phyloP scores from a whole-genome alignment of 257 asterid species.

The Vinca minor region DNA sequence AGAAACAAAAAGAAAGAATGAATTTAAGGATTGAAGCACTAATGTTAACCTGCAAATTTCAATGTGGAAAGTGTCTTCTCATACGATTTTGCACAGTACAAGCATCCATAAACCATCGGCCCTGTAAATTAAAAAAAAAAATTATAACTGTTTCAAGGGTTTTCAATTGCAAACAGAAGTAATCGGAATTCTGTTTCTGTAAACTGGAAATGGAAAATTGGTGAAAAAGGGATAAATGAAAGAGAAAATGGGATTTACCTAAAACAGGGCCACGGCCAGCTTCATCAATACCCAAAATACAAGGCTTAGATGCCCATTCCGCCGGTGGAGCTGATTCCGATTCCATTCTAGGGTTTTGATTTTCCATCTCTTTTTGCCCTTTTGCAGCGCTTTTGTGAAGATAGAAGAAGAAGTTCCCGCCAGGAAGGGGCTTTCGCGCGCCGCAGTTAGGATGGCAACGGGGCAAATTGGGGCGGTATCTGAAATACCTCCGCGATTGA shows the following conservation, averaged over 20 bases:
- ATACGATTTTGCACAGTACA: slow-evolving; percentile 74
- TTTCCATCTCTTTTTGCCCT: slow-evolving; percentile 8
- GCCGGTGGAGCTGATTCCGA: slow-evolving; percentile 43
- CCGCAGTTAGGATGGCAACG: too few relatives aligned
- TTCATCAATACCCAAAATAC: slow-evolving; percentile 98
- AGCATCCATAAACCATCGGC: slow-evolving; percentile 95
- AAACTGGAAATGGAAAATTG: background rate
- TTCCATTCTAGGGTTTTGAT: slow-evolving; percentile 36
- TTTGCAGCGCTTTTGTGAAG: background rate
- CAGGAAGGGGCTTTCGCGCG: background rate
- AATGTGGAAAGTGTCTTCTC: slow-evolving; percentile 74
- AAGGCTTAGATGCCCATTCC: slow-evolving; percentile 76
- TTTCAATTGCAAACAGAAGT: background rate
- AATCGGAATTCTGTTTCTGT: background rate
- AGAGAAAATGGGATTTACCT: slow-evolving; percentile 36
- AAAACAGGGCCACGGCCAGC: slow-evolving; percentile 99
- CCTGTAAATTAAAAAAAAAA: slow-evolving; percentile 41
- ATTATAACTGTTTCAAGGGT: background rate
- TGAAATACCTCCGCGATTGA: too few relatives aligned
- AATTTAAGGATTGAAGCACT: background rate
- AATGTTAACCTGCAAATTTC: slow-evolving; percentile 67
- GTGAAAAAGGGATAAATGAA: background rate
- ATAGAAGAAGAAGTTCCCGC: slow-evolving; percentile 28
- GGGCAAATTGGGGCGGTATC: too few relatives aligned
- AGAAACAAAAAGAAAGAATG: background rate